These are phyloP conservation scores for Pythium insidiosum DNA, from an alignment of 352 stramenopile species.

Conservation along the genomic window DNA sequence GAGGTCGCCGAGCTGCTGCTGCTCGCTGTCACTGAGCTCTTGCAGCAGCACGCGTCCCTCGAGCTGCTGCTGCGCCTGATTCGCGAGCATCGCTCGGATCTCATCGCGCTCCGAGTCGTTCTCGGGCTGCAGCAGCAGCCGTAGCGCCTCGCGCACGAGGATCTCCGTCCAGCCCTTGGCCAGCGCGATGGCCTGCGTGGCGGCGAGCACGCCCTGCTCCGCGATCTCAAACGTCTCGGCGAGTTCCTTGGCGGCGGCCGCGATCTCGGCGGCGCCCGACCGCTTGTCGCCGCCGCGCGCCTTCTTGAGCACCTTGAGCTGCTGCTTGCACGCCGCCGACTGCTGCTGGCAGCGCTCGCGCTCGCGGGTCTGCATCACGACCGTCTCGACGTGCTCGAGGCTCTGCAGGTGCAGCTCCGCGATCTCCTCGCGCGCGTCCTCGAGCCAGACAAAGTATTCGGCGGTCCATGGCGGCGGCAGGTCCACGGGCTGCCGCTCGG, in stretches of 20 bases:
- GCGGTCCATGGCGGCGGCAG: conserved; percentile 57
- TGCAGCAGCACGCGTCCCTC: conserved; percentile 18
- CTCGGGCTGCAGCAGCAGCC: conserved; percentile 25
- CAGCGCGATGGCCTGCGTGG: conserved; percentile 27
- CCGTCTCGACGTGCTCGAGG: conserved; percentile 28
- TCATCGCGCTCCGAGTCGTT: conserved; percentile 18
- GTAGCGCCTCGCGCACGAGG: conserved; percentile 30
- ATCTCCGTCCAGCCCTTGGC: conserved; percentile 37
- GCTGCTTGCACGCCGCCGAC: conserved; percentile 36
- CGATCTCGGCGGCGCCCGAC: conserved; percentile 13
- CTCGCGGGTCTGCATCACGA: conserved; percentile 26
- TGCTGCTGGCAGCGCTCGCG: conserved; percentile 30
- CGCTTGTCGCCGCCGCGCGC: conserved; percentile 2
- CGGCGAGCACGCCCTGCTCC: conserved; percentile 24
- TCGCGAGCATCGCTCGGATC: conserved; percentile 15
- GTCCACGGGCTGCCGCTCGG: conserved; percentile 17
- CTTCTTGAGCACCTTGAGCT: conserved; percentile 19
- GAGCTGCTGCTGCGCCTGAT: conserved; percentile 24
- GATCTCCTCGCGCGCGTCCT: conserved; percentile 39
- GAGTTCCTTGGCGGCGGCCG: conserved; percentile 30
- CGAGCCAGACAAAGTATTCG: conserved; percentile 60
- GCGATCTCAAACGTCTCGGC: conserved; percentile 46
- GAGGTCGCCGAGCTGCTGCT: conserved; percentile 22
- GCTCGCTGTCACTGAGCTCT: conserved; percentile 27
- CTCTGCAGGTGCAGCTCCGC: conserved; percentile 31